Conservation (phyloP, 805 yeast species). For the Yamadazyma sp. region DNA sequence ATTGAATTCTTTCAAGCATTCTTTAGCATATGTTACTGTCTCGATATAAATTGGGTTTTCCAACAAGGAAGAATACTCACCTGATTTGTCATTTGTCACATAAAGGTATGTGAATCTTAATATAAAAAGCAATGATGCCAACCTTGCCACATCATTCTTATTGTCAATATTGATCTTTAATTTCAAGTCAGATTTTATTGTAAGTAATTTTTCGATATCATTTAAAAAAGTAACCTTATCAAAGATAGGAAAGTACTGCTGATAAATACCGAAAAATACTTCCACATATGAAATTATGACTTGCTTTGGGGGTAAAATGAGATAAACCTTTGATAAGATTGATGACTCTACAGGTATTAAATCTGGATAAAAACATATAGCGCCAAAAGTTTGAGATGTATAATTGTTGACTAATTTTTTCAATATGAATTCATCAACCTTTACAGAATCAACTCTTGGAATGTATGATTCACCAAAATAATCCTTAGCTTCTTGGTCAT, state of each 20-base stretch:
- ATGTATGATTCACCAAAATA: slow-evolving; percentile 10
- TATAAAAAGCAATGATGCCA: slow-evolving; percentile 33
- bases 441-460: slow-evolving; percentile 8
- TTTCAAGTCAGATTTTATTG: slow-evolving; percentile 1
- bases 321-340: slow-evolving; percentile 3
- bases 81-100: not conserved
- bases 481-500: slow-evolving; percentile 4
- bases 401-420: slow-evolving; percentile 8
- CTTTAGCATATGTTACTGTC: slow-evolving; percentile 41
- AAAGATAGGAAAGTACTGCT: slow-evolving; percentile 57
- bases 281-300: slow-evolving; percentile 51
- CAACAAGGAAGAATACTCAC: slow-evolving; percentile 22
- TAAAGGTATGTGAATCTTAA: slow-evolving; percentile 38
- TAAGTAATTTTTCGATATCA: slow-evolving; percentile 36
- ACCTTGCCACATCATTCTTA: slow-evolving; percentile 24
- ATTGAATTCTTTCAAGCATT: slow-evolving; percentile 49
- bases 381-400: not conserved
- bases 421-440: not conserved
- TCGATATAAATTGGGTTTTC: slow-evolving; percentile 39
- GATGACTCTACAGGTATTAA: slow-evolving; percentile 7
- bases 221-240: slow-evolving; percentile 50
- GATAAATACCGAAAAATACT: slow-evolving; percentile 55
- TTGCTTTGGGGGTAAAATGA: slow-evolving; percentile 10
- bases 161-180: slow-evolving; percentile 7
- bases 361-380: slow-evolving; percentile 5